These are phyloP conservation scores for Lentinula sp. DNA, from an alignment of 768 basidiomycete genomes.

Conservation along the genomic window DNA sequence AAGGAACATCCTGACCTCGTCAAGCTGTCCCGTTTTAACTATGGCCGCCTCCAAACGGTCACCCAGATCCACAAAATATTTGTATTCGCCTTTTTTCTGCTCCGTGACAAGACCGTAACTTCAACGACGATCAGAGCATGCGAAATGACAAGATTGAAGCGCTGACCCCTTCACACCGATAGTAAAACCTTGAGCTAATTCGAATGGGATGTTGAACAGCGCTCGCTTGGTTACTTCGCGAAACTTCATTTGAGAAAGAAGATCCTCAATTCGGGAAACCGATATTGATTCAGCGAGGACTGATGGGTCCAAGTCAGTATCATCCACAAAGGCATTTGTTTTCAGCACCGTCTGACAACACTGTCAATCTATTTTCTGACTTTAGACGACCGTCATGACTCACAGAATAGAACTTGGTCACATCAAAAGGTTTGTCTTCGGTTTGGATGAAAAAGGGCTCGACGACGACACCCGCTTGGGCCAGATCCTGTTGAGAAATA, in stretches of 20 bases:
- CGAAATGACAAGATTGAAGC: slow-evolving; percentile 12
- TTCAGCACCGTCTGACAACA: slow-evolving; percentile 52
- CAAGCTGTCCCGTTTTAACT: slow-evolving; percentile 66
- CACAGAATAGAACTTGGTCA: slow-evolving; percentile 76
- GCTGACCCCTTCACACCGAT: slow-evolving; percentile 78
- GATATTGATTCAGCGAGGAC: slow-evolving; percentile 66
- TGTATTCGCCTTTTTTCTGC: slow-evolving; percentile 78
- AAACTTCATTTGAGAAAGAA: slow-evolving; percentile 75
- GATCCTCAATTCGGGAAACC: slow-evolving; percentile 70
- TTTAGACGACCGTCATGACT: slow-evolving; percentile 15
- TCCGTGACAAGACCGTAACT: slow-evolving; percentile 89
- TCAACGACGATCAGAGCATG: slow-evolving; percentile 5
- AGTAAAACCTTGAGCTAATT: slow-evolving; percentile 64
- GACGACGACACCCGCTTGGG: slow-evolving; percentile 69
- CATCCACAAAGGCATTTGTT: slow-evolving; percentile 43
- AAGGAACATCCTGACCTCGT: slow-evolving; percentile 46
- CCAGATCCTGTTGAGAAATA: slow-evolving; percentile 57
- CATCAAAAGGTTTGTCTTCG: slow-evolving; percentile 59
- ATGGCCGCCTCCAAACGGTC: slow-evolving; percentile 73
- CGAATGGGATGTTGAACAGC: slow-evolving; percentile 75
- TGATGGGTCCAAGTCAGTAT: slow-evolving; percentile 28
- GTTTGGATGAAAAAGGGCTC: slow-evolving; percentile 89
- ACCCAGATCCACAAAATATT: slow-evolving; percentile 77
- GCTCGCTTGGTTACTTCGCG: slow-evolving; percentile 81
- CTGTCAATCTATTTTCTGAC: not conserved